Conservation (phyloP, 108 stramenopile genomes). For the Cyclostephanos tholiformis region DNA sequence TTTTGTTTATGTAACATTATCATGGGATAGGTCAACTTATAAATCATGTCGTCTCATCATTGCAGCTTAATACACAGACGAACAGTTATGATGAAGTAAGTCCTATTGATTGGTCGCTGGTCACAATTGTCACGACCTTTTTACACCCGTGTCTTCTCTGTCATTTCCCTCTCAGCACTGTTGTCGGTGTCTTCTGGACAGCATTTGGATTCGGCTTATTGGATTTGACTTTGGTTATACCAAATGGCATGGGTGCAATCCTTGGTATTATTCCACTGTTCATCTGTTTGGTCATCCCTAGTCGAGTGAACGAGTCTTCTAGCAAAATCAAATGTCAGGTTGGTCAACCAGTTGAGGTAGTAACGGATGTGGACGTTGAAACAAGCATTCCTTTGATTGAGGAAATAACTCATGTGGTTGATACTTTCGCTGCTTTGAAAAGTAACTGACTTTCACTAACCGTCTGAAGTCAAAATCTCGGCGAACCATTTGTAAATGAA, state of each 20-base stretch:
- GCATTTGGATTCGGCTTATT: constrained; percentile 67
- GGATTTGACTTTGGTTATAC: constrained; percentile 68
- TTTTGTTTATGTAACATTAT: neutral
- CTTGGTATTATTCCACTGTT: constrained; percentile 70
- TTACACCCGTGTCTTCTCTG: neutral
- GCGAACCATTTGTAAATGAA: too few species aligned
- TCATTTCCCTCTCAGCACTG: constrained; percentile 28
- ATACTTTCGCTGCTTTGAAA: too few species aligned
- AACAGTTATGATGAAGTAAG: constrained; percentile 49
- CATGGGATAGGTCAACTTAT: neutral
- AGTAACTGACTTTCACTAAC: too few species aligned
- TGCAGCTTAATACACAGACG: constrained; percentile 44
- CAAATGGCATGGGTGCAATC: constrained; percentile 70
- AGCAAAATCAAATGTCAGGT: neutral
- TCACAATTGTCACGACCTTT: neutral
- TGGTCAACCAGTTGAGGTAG: neutral
- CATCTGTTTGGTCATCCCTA: constrained; percentile 40
- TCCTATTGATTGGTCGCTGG: neutral
- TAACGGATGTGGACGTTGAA: constrained; percentile 3
- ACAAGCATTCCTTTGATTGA: neutral
- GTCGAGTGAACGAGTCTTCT: neutral
- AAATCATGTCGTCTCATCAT: neutral
- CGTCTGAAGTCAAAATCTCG: too few species aligned
- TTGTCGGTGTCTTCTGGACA: constrained; percentile 71
- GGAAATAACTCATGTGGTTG: too few species aligned